Evolutionary conservation across 2,329 filamentous ascomycete genomes (phyloP).

Genomic region (Didymella sp.): DNA sequence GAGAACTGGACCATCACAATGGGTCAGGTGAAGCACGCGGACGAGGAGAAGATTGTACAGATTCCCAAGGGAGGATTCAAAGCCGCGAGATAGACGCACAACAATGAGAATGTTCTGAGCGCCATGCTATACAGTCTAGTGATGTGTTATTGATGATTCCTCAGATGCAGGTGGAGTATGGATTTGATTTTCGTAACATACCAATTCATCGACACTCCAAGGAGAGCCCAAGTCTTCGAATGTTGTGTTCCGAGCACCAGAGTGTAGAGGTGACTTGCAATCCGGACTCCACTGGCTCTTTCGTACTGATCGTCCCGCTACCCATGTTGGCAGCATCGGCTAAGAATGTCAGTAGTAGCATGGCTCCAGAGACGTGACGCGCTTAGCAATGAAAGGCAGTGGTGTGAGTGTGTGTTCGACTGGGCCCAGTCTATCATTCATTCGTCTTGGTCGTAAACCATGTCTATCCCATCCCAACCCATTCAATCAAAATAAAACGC

Average conservation of each 20-base stretch:
- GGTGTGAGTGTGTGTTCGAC: conserved; percentile 2
- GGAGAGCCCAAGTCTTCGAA: too few relatives aligned
- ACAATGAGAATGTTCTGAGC: background rate
- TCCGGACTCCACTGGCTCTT: too few relatives aligned
- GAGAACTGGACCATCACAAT: background rate
- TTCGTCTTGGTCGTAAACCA: background rate
- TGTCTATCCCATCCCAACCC: conserved; percentile 4
- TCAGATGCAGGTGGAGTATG: too few relatives aligned
- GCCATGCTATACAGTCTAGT: too few relatives aligned
- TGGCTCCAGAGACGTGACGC: too few relatives aligned
- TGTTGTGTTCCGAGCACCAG: too few relatives aligned
- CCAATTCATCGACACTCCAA: too few relatives aligned
- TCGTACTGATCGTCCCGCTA: too few relatives aligned
- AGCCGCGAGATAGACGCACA: background rate
- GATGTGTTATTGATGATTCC: too few relatives aligned
- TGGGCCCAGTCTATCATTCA: conserved; percentile 8
- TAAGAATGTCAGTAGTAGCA: conserved; percentile 59
- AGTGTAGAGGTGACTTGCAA: too few relatives aligned
- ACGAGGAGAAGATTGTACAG: background rate
- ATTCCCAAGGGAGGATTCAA: background rate
- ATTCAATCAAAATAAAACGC: background rate
- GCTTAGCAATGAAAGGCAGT: background rate
- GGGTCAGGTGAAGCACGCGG: background rate
- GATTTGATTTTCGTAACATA: too few relatives aligned
- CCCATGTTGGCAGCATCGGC: conserved; percentile 47